A percentile compares a stretch with the other conserved stretches of the same genome.
Conservation (phyloP, 306 rosid genomes). For the Senna siamea region DNA sequence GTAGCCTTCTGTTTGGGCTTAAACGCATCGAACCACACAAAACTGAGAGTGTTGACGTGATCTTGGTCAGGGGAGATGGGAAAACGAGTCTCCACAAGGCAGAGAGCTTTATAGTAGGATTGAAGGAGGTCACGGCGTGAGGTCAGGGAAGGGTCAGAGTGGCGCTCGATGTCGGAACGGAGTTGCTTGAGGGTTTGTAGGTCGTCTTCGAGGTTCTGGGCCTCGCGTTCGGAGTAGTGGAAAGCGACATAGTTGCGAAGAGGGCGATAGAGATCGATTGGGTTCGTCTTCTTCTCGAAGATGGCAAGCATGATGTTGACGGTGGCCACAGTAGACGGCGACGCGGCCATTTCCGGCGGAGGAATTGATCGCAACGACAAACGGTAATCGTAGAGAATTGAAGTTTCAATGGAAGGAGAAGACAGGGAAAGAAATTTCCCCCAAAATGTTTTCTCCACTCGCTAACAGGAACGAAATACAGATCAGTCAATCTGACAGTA, state of each 20-base stretch:
- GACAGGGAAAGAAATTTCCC: too few species aligned
- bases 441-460: not conserved
- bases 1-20: conserved; percentile 83
- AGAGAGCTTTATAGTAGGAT: conserved; percentile 76
- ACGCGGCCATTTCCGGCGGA: conserved; percentile 50
- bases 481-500: conserved; percentile 4
- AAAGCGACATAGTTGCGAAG: conserved; percentile 85
- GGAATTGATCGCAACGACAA: not conserved
- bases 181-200: conserved; percentile 85
- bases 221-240: conserved; percentile 97
- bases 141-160: conserved; percentile 81
- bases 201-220: conserved; percentile 91
- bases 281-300: conserved; percentile 84
- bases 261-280: conserved; percentile 77
- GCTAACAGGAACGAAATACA: not conserved
- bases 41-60: conserved; percentile 76
- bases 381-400: not conserved
- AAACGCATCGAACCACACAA: conserved; percentile 92
- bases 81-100: conserved; percentile 92
- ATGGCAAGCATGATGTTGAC: conserved; percentile 88
- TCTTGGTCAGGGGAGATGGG: conserved; percentile 89
- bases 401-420: not conserved
- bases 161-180: conserved; percentile 86
- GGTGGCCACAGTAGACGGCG: conserved; percentile 55
- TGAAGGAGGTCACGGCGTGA: conserved; percentile 89